phyloP scores from a whole-genome alignment of 768 basidiomycete species.

The Daedaleopsis sinensis region DNA sequence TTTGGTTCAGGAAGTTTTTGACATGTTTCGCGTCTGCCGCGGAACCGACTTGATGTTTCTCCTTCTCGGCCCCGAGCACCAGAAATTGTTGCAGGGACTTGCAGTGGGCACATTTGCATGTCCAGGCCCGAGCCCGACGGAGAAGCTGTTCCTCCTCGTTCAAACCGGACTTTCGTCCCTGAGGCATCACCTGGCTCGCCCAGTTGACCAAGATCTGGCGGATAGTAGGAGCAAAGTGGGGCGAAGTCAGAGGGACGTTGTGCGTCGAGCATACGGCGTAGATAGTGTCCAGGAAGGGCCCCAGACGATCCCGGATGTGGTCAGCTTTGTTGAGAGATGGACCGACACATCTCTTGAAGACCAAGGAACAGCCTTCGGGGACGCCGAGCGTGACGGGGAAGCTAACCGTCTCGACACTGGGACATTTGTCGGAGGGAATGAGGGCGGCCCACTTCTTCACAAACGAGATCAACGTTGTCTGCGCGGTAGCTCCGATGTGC shows the following conservation, averaged over 20 bases:
- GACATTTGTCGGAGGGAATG: background rate
- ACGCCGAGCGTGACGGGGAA: too few relatives aligned
- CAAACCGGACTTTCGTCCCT: slow-evolving; percentile 14
- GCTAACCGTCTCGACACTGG: too few relatives aligned
- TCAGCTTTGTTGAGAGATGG: background rate
- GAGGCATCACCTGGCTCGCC: slow-evolving; percentile 17
- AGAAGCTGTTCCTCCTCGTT: background rate
- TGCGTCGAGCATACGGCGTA: slow-evolving; percentile 10
- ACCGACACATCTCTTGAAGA: too few relatives aligned
- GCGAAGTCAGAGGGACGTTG: background rate
- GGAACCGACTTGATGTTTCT: slow-evolving; percentile 12
- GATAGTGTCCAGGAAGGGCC: slow-evolving; percentile 16
- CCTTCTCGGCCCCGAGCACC: background rate
- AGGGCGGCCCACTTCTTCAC: background rate
- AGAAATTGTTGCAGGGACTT: slow-evolving; percentile 5
- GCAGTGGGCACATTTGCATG: slow-evolving; percentile 18
- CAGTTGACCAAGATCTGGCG: slow-evolving; percentile 12
- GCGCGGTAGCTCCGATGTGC: background rate
- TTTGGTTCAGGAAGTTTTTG: slow-evolving; percentile 7
- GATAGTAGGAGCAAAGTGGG: slow-evolving; percentile 10
- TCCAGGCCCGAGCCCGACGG: background rate
- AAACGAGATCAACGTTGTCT: background rate
- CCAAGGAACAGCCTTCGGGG: too few relatives aligned
- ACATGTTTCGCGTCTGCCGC: slow-evolving; percentile 15
- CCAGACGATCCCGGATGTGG: slow-evolving; percentile 11